phyloP scores from a whole-genome alignment of 225 moss, liverwort and hornwort genomes.

The Rhytidiadelphus loreus region DNA sequence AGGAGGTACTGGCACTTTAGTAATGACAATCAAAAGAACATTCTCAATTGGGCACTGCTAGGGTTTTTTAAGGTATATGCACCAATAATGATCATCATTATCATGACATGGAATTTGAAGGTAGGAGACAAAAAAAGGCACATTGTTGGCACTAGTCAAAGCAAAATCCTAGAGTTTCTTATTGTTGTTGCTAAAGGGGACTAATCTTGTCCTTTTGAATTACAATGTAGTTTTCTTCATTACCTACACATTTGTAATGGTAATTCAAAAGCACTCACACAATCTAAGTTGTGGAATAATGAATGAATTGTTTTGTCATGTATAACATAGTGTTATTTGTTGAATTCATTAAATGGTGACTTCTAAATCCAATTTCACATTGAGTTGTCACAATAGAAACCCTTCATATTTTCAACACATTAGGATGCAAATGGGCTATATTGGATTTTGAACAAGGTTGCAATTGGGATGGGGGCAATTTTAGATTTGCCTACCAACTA shows the following conservation, averaged over 20 bases:
- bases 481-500: fast-evolving
- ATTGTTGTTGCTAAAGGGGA: too few relatives aligned
- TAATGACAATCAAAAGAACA: fast-evolving
- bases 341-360: not conserved
- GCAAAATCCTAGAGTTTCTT: too few relatives aligned
- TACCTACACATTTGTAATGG: too few relatives aligned
- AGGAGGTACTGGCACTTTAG: fast-evolving
- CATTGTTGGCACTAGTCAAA: not conserved
- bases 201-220: too few relatives aligned
- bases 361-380: not conserved
- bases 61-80: fast-evolving
- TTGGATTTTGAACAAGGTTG: not conserved
- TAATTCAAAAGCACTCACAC: not conserved
- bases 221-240: too few relatives aligned
- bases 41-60: fast-evolving
- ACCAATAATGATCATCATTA: not conserved
- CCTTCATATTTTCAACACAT: not conserved
- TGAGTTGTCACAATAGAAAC: not conserved
- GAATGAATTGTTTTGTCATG: not conserved
- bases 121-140: not conserved
- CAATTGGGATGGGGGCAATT: not conserved
- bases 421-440: not conserved
- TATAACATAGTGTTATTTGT: fast-evolving
- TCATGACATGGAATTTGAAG: fast-evolving
- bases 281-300: not conserved